Conservation (phyloP, 352 stramenopile species). For the Globisporangium orthogonon region DNA sequence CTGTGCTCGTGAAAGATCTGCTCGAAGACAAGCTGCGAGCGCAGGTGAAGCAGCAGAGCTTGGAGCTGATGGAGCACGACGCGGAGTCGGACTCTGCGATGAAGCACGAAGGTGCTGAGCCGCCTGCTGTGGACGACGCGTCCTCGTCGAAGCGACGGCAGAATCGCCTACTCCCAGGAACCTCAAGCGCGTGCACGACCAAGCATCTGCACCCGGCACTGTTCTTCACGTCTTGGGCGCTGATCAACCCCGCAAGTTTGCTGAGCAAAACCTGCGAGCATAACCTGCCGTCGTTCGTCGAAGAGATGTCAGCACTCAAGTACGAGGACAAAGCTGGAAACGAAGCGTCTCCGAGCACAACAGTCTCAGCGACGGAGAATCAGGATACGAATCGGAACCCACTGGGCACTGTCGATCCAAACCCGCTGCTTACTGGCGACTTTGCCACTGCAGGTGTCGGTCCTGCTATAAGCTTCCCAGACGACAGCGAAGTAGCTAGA, state of each 20-base stretch:
- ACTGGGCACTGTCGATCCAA: background rate
- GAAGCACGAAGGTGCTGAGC: constrained; percentile 9
- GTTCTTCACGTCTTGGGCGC: constrained; percentile 83
- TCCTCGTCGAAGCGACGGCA: background rate
- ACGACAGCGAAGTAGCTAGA: background rate
- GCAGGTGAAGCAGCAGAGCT: constrained; percentile 12
- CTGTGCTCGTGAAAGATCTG: constrained; percentile 41
- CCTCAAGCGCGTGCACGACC: constrained; percentile 20
- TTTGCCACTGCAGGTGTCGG: background rate
- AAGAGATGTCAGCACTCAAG: constrained; percentile 20
- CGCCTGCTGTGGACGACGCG: background rate
- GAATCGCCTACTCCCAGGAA: background rate
- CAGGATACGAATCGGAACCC: background rate
- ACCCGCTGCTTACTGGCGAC: background rate
- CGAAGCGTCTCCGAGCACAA: background rate
- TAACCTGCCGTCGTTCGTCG: constrained; percentile 78
- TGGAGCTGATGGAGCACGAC: constrained; percentile 8
- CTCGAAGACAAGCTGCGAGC: constrained; percentile 45
- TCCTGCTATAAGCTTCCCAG: background rate
- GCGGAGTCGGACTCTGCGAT: background rate
- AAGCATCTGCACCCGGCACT: constrained; percentile 77
- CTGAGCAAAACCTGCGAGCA: constrained; percentile 71
- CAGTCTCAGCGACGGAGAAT: background rate
- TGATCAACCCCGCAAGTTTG: constrained; percentile 55
- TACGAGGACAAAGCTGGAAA: constrained; percentile 10